These are phyloP conservation scores for Hortaea werneckii DNA, from an alignment of 2,329 filamentous ascomycete genomes.

Conservation along the genomic window DNA sequence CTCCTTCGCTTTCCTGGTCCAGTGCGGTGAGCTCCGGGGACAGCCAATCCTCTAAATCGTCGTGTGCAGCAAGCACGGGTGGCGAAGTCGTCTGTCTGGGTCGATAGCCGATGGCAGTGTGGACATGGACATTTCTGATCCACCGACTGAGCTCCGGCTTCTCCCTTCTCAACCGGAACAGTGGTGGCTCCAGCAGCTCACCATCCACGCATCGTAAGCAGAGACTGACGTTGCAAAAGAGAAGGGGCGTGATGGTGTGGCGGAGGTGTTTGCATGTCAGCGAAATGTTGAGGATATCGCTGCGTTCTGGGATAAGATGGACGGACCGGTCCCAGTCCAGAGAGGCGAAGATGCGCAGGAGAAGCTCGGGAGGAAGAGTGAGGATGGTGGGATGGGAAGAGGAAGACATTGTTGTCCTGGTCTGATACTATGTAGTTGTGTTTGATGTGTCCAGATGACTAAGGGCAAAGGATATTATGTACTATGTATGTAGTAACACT, in stretches of 20 bases:
- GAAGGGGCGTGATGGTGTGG: conserved; percentile 5
- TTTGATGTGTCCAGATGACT: too few relatives aligned
- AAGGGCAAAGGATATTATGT: too few relatives aligned
- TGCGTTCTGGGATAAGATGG: conserved; percentile 5
- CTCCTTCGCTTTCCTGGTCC: neutral
- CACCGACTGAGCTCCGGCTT: conserved; percentile 10
- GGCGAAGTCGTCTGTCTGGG: neutral
- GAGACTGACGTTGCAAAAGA: conserved; percentile 13
- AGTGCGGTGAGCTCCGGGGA: neutral
- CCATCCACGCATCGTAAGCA: conserved; percentile 11
- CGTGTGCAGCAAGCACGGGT: conserved; percentile 1
- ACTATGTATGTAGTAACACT: too few relatives aligned
- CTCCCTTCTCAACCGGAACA: conserved; percentile 7
- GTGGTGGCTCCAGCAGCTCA: conserved; percentile 5
- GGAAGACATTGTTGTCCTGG: too few relatives aligned
- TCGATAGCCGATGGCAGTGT: neutral
- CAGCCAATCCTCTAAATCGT: conserved; percentile 2
- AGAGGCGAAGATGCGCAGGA: conserved; percentile 10
- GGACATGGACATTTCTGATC: conserved; percentile 11
- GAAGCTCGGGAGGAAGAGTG: conserved; percentile 10
- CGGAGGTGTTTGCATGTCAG: conserved; percentile 10
- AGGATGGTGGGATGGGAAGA: conserved; percentile 3
- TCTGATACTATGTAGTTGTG: too few relatives aligned
- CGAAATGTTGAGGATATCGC: conserved; percentile 7
- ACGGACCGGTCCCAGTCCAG: conserved; percentile 12